Percentiles rank a stretch among this genome's conserved stretches.
phyloP scores from a whole-genome alignment of 2,329 filamentous ascomycete species.

The Aspergillus melleus region DNA sequence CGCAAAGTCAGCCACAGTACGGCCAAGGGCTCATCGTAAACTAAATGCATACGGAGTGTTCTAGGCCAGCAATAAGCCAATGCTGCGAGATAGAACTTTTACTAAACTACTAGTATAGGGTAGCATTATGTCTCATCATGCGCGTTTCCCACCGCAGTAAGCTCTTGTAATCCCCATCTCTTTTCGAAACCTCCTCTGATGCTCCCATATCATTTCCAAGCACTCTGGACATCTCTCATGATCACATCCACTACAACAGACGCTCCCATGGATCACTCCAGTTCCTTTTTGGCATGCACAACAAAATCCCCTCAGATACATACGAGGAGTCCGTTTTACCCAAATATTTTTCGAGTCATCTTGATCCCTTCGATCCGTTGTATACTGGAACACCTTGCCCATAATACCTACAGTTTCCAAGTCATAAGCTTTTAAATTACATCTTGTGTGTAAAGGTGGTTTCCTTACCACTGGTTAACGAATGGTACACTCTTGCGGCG shows the following conservation, averaged over 20 bases:
- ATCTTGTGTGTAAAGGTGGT: background rate
- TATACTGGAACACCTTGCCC: background rate
- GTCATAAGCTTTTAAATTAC: background rate
- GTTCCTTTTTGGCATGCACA: background rate
- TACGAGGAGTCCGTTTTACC: background rate
- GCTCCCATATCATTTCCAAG: background rate
- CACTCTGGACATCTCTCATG: slow-evolving; percentile 1
- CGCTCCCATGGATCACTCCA: background rate
- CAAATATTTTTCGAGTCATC: background rate
- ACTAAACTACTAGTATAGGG: slow-evolving; percentile 1
- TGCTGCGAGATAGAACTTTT: background rate
- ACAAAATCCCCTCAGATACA: background rate
- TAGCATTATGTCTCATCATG: background rate
- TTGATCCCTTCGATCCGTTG: background rate
- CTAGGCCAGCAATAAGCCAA: background rate
- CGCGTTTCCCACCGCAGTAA: slow-evolving; percentile 1
- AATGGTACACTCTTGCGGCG: background rate
- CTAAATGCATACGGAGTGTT: background rate
- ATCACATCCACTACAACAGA: background rate
- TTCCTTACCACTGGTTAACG: background rate
- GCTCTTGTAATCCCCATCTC: background rate
- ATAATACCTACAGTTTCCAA: background rate
- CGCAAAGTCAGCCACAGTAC: too few relatives aligned
- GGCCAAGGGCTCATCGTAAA: too few relatives aligned
- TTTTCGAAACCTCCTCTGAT: background rate